Evolutionary conservation across 2,329 filamentous ascomycete species (phyloP), one percentile per base, ranked within the genome.

Genomic region (Basipetospora chlamydospora): DNA sequence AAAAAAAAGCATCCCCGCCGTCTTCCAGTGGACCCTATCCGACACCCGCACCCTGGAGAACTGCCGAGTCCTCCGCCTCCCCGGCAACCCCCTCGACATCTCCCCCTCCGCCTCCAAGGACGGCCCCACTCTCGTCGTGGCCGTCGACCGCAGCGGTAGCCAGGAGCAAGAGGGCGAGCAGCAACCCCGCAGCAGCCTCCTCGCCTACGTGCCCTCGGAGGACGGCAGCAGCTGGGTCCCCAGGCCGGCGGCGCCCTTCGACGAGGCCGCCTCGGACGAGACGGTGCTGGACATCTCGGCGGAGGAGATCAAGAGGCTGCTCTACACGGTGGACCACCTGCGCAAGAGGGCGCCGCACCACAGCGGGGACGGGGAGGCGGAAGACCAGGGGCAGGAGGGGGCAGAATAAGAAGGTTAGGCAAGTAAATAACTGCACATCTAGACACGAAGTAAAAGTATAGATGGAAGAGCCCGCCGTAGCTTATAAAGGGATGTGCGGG

Each of bases 11-110:
- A 51, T 70, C 38, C 69, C 74, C 40, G 80, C 67, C 28, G 57
- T 92, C 7, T 76, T 88, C 53, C 58, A 70, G 38, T 81, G 79
- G 58, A 56, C 58, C n/a, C 60, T 80, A 26, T 50, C 46, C 5
- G 42, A 51, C 1, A 52, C 68, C 33, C 67, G 66, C 41, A 55
- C 50, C 11, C 59, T 84, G 28, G 53, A 59, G 7, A 59, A 68
- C 42, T 65, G 35, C 48, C 44, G 52, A 35, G 44, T 55, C 41
- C 58, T 84, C 37, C 53, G 61, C 26, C 53, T 84, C 4, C 60
- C 65, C 3, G 79, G 79, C 6, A 85, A 82, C 46, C 69, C 76
- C 1, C 66, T 88, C 4, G 70, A 76, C 48, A 48, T 67, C 9
- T 48, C 54, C 20, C 42, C 55, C n/a, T 38, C 55, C 9, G n/a